phyloP scores from a whole-genome alignment of 805 yeast genomes.

The Suhomyces xylopsoci region DNA sequence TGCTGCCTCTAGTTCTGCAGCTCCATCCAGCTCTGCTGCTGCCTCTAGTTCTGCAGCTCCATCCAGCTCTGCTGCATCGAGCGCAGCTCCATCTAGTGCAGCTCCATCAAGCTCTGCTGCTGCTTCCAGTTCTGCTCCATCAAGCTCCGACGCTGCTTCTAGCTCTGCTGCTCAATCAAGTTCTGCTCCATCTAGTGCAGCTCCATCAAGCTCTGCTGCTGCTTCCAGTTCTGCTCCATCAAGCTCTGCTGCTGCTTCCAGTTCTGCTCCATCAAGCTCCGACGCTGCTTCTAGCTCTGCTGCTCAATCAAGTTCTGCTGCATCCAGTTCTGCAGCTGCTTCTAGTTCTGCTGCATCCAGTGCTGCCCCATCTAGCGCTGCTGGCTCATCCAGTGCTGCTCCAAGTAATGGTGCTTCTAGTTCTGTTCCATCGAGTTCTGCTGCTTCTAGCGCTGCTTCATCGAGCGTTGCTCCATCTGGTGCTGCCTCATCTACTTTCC shows the following conservation, averaged over 20 bases:
- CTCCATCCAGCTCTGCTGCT: neutral
- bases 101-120: neutral
- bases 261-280: conserved; percentile 1
- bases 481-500: too few species aligned
- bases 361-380: too few species aligned
- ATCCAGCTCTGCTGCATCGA: neutral
- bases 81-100: neutral
- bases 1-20: neutral
- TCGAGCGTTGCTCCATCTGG: too few species aligned
- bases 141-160: neutral
- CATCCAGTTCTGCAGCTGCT: conserved; percentile 1
- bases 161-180: neutral
- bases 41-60: neutral
- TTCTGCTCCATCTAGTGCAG: neutral
- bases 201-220: neutral
- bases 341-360: conserved; percentile 10
- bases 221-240: neutral
- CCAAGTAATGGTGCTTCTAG: too few species aligned
- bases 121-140: neutral
- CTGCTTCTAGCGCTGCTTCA: too few species aligned
- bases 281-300: neutral
- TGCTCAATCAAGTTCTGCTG: neutral
- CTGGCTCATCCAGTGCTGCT: too few species aligned
- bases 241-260: too few species aligned
- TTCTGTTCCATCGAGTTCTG: too few species aligned